Evolutionary conservation across 225 moss, liverwort and hornwort species (phyloP).

Genomic region (Straminergon stramineum): DNA sequence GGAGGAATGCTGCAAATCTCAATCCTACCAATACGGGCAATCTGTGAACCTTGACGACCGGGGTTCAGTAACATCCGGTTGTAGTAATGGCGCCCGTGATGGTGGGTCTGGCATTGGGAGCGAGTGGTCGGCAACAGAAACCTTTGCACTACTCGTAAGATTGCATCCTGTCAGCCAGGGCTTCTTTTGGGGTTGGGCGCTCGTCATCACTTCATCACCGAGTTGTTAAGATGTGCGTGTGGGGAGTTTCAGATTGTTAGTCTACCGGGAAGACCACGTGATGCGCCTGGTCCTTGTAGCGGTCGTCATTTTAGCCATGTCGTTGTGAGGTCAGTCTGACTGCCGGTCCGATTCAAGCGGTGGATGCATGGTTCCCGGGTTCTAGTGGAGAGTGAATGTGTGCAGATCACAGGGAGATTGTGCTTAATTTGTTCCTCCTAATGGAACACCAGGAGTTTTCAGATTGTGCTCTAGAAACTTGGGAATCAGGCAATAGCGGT

Average conservation of each 20-base stretch:
- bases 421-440: background rate
- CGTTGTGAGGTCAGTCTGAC: background rate
- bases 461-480: background rate
- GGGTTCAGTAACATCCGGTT: background rate
- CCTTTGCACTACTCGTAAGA: background rate
- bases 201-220: background rate
- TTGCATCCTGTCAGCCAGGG: background rate
- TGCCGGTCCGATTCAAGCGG: background rate
- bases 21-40: too few relatives aligned
- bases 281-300: background rate
- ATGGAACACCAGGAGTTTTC: background rate
- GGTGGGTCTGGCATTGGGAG: background rate
- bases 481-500: background rate
- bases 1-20: background rate
- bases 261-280: background rate
- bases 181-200: background rate
- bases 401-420: background rate
- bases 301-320: background rate
- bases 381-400: background rate
- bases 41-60: background rate
- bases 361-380: background rate
- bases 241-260: background rate
- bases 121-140: background rate
- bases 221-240: background rate
- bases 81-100: background rate